Evolutionary conservation across 1,284 basidiomycete genomes (phyloP).

Genomic region (Moesziomyces sp.): DNA sequence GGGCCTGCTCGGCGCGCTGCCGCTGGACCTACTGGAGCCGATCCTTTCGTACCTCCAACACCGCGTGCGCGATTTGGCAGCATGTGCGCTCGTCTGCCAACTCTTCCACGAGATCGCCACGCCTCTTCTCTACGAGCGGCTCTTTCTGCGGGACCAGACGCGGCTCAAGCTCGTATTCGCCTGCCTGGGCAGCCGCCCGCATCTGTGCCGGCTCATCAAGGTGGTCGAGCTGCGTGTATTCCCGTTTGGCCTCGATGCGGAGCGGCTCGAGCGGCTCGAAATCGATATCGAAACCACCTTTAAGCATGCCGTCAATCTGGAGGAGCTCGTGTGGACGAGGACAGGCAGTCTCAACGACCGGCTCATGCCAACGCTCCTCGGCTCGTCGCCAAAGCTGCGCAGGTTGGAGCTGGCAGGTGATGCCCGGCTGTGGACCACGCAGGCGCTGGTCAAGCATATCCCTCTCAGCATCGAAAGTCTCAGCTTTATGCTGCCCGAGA

Average conservation of each 20-base stretch:
- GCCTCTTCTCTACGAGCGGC: slow-evolving; percentile 58
- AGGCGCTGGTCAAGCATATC: slow-evolving; percentile 36
- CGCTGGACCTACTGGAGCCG: slow-evolving; percentile 52
- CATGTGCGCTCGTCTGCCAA: slow-evolving; percentile 47
- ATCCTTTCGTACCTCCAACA: slow-evolving; percentile 52
- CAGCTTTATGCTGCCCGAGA: slow-evolving; percentile 49
- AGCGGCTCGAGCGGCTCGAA: slow-evolving; percentile 59
- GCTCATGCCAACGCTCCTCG: slow-evolving; percentile 43
- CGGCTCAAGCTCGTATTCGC: slow-evolving; percentile 56
- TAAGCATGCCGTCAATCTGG: slow-evolving; percentile 36
- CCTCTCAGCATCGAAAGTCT: slow-evolving; percentile 28
- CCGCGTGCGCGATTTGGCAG: slow-evolving; percentile 53
- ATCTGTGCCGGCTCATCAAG: slow-evolving; percentile 47
- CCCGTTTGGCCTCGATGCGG: slow-evolving; percentile 61
- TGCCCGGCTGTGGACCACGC: slow-evolving; percentile 53
- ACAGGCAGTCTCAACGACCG: slow-evolving; percentile 63
- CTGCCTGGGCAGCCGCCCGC: slow-evolving; percentile 36
- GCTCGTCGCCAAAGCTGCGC: slow-evolving; percentile 28
- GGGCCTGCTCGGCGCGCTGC: slow-evolving; percentile 41
- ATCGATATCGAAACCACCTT: slow-evolving; percentile 46
- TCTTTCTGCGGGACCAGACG: slow-evolving; percentile 61
- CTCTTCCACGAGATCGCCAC: slow-evolving; percentile 44
- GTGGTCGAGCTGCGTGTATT: slow-evolving; percentile 62
- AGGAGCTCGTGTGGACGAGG: slow-evolving; percentile 61
- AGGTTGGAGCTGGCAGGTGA: slow-evolving; percentile 61